Conservation (phyloP, 257 asterid species). For the Solanum sparsipilum region DNA sequence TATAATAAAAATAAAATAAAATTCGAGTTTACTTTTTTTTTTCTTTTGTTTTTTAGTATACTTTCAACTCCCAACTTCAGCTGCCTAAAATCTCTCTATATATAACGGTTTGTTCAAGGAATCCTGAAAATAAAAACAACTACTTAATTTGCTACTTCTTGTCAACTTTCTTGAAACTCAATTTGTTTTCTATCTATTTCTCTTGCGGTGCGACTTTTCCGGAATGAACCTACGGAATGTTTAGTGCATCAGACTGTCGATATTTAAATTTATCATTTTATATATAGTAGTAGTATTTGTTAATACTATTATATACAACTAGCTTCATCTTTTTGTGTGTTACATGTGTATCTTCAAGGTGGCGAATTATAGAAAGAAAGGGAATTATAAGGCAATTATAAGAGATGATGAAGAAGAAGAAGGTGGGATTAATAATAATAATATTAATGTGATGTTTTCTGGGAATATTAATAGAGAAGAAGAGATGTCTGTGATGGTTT, state of each 20-base stretch:
- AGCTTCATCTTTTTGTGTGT: not conserved
- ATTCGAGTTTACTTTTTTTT: not conserved
- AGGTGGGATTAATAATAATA: not conserved
- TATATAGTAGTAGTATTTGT: not conserved
- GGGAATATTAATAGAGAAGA: constrained; percentile 30
- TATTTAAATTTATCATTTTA: not conserved
- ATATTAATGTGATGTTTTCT: not conserved
- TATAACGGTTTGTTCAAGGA: constrained; percentile 4
- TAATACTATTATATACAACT: not conserved
- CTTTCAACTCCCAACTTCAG: not conserved
- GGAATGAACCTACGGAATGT: not conserved
- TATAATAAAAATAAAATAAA: too few relatives aligned
- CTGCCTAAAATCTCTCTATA: not conserved
- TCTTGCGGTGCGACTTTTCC: not conserved
- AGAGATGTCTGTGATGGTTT: constrained; percentile 75
- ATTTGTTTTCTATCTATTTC: not conserved
- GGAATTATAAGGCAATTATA: not conserved
- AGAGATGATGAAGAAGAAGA: not conserved
- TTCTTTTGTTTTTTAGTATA: not conserved
- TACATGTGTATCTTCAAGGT: constrained; percentile 17
- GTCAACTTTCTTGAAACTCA: constrained; percentile 2
- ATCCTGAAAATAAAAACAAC: not conserved
- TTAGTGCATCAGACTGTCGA: not conserved
- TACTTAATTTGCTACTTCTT: not conserved
- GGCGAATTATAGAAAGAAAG: constrained; percentile 16